Base-by-base conservation (phyloP, 148 eudicot genomes). In the Chenopodium quinoa region DNA sequence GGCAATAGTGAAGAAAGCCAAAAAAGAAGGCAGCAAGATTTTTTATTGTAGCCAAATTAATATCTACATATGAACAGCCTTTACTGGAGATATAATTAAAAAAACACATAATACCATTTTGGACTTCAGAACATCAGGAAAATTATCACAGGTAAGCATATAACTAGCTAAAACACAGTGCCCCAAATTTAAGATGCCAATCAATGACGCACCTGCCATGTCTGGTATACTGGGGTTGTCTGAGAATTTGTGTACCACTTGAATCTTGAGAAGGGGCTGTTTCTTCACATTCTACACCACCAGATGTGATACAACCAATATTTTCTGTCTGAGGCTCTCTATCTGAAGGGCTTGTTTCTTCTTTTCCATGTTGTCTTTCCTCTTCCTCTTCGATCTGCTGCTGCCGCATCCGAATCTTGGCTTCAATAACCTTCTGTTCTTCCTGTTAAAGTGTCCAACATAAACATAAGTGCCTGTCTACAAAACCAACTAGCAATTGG, bases 391-490 rank as follows among this genome's bases (percentile, higher is more conserved):
- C 90, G 72, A 92, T 88, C 87, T 97, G 93, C 77, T 90, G 92
- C 86, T 90, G 95, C 64, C 91, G 90, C 97, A 94, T 97, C 86
- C 99, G 90, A 87, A 97, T 97, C 90, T 97, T 94, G 73, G 99
- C 99, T 89, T 97, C 99, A 79, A 97, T 97, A 75, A 97, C 99
- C 80, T 92, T 90, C 86, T 97, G 97, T 82, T 94, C 96, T 87
- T 97, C 99, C 99, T 97, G 64, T 63, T 47, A 48, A 29, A 58
- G 71, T 71, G 67, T 75, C 71, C 34, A 66, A 78, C 27, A 78
- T 29, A 74, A 40, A 84, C 73, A 77, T 65, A 5, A 73, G 66
- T 44, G 37, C 23, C 68, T 40, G 16, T 2, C 82, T 56, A 17
- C 66, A 62, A 6, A 62, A 62, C 27, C 66, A 62, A 62, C 27